Percentiles rank a stretch among this genome's conserved stretches.
These are phyloP conservation scores for Sarcodon aspratus DNA, from an alignment of 768 basidiomycete species.

Conservation along the genomic window DNA sequence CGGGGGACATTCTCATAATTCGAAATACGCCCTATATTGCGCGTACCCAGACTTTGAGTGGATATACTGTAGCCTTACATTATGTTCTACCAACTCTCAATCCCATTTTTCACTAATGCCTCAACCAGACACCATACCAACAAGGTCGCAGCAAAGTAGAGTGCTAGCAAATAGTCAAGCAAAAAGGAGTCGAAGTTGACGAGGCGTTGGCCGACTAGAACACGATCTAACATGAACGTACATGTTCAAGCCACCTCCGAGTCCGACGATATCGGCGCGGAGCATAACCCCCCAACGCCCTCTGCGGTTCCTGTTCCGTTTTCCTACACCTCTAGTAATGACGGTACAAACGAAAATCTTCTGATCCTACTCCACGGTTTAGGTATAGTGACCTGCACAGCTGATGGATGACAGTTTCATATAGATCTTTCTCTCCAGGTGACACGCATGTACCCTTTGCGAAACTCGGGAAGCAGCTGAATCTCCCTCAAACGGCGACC, in stretches of 20 bases:
- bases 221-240: no score
- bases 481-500: slow-evolving; percentile 82
- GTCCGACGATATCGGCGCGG: background rate
- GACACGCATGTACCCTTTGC: slow-evolving; percentile 74
- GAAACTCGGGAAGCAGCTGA: slow-evolving; percentile 59
- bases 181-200: no score
- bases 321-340: slow-evolving; percentile 60
- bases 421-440: slow-evolving; percentile 31
- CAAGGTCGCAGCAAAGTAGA: no score
- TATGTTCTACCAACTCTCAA: no score
- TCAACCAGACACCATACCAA: no score
- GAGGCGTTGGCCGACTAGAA: no score
- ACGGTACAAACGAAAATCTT: slow-evolving; percentile 81
- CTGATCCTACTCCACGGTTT: slow-evolving; percentile 79
- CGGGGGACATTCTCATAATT: background rate
- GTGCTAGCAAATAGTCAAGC: no score
- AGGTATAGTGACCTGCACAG: slow-evolving; percentile 33
- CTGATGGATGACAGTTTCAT: background rate
- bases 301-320: slow-evolving; percentile 43
- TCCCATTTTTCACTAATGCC: no score
- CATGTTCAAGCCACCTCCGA: no score
- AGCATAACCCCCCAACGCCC: slow-evolving; percentile 23
- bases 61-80: no score
- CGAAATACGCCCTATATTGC: background rate
- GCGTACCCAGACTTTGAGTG: no score